Evolutionary conservation across 2,329 filamentous ascomycete genomes (phyloP).

Genomic region (Penicillium sclerotiorum): DNA sequence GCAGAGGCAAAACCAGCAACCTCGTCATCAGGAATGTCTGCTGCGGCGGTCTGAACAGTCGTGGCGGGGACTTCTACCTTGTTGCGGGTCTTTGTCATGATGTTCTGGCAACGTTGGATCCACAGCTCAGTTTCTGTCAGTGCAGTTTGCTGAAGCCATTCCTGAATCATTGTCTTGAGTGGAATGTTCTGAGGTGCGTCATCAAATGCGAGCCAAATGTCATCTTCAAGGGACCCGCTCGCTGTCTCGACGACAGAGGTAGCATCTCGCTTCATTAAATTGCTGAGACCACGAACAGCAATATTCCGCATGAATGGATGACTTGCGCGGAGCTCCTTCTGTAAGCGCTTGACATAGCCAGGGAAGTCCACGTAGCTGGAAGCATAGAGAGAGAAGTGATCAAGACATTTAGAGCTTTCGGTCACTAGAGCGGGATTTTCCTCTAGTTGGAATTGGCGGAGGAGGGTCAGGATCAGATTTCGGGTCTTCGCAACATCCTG

Average conservation of each 20-base stretch:
- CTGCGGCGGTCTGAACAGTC: constrained; percentile 48
- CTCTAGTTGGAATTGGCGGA: constrained; percentile 79
- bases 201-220: constrained; percentile 89
- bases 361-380: constrained; percentile 82
- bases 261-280: constrained; percentile 90
- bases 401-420: constrained; percentile 79
- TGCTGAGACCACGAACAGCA: constrained; percentile 85
- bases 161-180: constrained; percentile 83
- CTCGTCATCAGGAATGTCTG: constrained; percentile 94
- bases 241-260: constrained; percentile 78
- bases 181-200: constrained; percentile 73
- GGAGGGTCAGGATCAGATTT: constrained; percentile 84
- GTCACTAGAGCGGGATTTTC: constrained; percentile 70
- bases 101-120: constrained; percentile 84
- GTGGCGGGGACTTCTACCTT: constrained; percentile 56
- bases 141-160: constrained; percentile 91
- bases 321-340: constrained; percentile 72
- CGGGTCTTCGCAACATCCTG: constrained; percentile 91
- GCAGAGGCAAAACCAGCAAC: constrained; percentile 92
- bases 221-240: constrained; percentile 78
- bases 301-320: constrained; percentile 72
- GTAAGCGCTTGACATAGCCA: constrained; percentile 80
- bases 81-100: constrained; percentile 82
- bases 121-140: constrained; percentile 78
- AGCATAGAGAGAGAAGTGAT: constrained; percentile 90